Conservation (phyloP, 768 basidiomycete species). For the Kwoniella newhampshirensis region DNA sequence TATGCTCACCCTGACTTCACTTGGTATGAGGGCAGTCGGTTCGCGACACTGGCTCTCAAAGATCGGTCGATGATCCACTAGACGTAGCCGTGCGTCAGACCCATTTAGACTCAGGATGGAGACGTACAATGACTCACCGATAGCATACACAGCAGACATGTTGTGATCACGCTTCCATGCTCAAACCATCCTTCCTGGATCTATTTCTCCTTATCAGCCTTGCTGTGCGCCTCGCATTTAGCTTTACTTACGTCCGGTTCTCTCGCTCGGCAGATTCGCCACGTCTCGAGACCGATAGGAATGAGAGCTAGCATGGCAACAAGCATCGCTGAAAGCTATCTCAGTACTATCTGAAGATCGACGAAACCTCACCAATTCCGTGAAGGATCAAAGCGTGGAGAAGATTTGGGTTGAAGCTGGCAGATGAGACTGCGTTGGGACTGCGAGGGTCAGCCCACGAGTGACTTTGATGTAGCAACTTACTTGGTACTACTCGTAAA, state of each 20-base stretch:
- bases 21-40: slow-evolving; percentile 4
- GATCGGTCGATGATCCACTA: slow-evolving; percentile 28
- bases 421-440: not conserved
- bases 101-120: not conserved
- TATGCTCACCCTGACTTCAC: slow-evolving; percentile 19
- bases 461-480: not conserved
- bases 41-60: slow-evolving; percentile 9
- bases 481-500: slow-evolving; percentile 4
- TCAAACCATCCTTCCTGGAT: slow-evolving; percentile 27
- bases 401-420: slow-evolving; percentile 22
- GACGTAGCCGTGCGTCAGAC: not conserved
- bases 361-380: slow-evolving; percentile 14
- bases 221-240: not conserved
- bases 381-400: slow-evolving; percentile 24
- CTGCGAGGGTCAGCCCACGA: not conserved
- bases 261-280: slow-evolving; percentile 4
- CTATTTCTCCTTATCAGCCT: slow-evolving; percentile 1
- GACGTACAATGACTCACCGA: slow-evolving; percentile 14
- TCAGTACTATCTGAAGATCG: not conserved
- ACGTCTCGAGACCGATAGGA: slow-evolving; percentile 12
- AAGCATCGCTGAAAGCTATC: slow-evolving; percentile 15
- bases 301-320: slow-evolving; percentile 21
- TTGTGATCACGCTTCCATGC: slow-evolving; percentile 20
- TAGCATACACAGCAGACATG: slow-evolving; percentile 5
- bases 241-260: slow-evolving; percentile 1